phyloP scores from a whole-genome alignment of 306 rosid genomes.

The Echinosophora koreensis region DNA sequence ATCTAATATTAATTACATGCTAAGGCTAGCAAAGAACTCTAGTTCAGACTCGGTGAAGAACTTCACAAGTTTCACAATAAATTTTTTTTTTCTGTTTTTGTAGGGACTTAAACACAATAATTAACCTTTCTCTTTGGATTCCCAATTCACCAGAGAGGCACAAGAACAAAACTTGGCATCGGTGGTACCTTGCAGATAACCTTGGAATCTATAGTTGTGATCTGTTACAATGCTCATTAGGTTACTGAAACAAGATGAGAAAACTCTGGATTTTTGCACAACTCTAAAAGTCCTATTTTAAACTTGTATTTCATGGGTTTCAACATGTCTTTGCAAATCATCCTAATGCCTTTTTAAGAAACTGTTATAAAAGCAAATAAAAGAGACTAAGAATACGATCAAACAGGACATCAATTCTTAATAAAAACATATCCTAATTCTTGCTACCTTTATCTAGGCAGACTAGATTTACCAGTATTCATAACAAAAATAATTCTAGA shows the following conservation, averaged over 20 bases:
- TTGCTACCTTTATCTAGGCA: neutral
- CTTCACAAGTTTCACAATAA: too few species aligned
- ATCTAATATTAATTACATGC: neutral
- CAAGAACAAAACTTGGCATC: neutral
- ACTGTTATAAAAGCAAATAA: too few species aligned
- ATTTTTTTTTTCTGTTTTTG: too few species aligned
- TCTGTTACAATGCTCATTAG: neutral
- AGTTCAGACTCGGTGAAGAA: neutral
- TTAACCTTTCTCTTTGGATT: neutral
- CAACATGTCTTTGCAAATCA: neutral
- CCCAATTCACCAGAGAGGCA: neutral
- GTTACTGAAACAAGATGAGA: neutral
- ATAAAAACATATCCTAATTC: neutral
- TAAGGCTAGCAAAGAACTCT: neutral
- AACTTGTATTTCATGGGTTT: neutral
- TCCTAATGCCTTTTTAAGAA: neutral
- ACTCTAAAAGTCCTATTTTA: neutral
- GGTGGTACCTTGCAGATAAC: neutral
- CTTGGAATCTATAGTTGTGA: neutral
- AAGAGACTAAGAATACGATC: neutral
- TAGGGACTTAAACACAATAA: neutral
- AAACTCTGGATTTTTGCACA: neutral
- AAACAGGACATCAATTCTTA: neutral
- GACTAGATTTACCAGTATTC: slow-evolving; percentile 28
- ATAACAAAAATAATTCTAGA: neutral